Percentiles rank a stretch among this genome's conserved stretches.
Conservation (phyloP, 139 green algal genomes). For the Chlamydomonas urium region DNA sequence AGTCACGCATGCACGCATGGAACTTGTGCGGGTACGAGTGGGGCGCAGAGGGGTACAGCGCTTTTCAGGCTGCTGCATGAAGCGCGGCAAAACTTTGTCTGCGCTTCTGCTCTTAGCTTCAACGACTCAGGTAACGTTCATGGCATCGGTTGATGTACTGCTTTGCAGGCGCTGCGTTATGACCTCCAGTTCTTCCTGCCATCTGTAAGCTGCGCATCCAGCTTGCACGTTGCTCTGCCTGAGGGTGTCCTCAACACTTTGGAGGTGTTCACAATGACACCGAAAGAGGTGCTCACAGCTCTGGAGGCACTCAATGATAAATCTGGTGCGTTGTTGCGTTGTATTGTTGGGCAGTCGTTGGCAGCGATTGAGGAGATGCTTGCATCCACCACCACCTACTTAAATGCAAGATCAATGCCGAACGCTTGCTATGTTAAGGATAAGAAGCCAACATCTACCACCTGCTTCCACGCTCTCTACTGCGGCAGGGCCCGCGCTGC, state of each 20-base stretch:
- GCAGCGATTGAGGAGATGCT: neutral
- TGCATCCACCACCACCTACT: no score
- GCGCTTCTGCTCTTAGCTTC: no score
- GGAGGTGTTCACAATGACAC: constrained; percentile 61
- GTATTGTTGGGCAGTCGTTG: neutral
- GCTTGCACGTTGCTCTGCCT: constrained; percentile 27
- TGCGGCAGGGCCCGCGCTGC: no score
- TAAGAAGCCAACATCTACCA: no score
- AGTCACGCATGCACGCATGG: constrained; percentile 30
- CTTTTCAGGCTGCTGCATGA: neutral
- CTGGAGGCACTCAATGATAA: constrained; percentile 29
- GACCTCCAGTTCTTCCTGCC: constrained; percentile 42
- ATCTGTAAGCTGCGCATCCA: neutral
- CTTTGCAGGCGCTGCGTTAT: constrained; percentile 9
- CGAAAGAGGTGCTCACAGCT: constrained; percentile 40
- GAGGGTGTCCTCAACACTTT: constrained; percentile 42
- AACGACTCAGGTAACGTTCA: no score
- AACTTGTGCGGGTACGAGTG: constrained; percentile 43
- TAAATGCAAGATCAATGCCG: no score
- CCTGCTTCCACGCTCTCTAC: no score
- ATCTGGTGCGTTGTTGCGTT: no score
- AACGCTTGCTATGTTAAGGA: no score
- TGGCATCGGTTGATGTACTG: no score
- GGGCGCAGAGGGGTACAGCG: neutral
- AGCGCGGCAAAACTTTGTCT: neutral